Evolutionary conservation across 176 grass and related monocot species (phyloP).

Genomic region (Rhynchospora tenuis): DNA sequence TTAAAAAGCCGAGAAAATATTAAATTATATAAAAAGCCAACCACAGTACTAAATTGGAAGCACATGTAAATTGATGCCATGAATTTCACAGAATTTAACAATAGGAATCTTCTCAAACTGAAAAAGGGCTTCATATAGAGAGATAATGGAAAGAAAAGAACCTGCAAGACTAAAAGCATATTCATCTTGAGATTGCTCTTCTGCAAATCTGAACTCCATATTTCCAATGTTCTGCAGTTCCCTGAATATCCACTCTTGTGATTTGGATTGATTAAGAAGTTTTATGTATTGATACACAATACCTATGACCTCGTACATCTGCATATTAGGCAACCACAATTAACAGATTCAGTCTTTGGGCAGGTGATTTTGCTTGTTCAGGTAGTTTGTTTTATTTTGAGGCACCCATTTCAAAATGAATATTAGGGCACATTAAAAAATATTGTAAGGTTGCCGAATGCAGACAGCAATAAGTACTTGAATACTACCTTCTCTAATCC

Average conservation of each 20-base stretch:
- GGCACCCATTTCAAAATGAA: not conserved
- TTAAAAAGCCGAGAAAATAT: not conserved
- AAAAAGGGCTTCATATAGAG: not conserved
- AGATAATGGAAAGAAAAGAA: slow-evolving; percentile 32
- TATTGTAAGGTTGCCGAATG: slow-evolving; percentile 14
- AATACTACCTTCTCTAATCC: slow-evolving; percentile 78
- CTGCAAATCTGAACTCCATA: slow-evolving; percentile 96
- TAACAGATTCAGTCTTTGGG: not conserved
- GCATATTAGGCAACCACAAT: not conserved
- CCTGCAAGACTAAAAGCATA: slow-evolving; percentile 87
- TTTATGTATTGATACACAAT: slow-evolving; percentile 82
- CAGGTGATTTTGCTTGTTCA: not conserved
- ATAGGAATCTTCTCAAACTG: not conserved
- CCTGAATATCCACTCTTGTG: slow-evolving; percentile 96
- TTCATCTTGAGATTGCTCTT: slow-evolving; percentile 95
- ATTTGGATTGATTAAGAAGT: slow-evolving; percentile 60
- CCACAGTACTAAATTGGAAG: not conserved
- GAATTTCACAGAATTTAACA: not conserved
- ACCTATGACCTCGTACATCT: slow-evolving; percentile 67
- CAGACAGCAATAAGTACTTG: slow-evolving; percentile 18
- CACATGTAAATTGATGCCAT: not conserved
- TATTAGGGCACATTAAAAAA: not conserved
- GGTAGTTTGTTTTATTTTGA: not conserved
- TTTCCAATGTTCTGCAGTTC: slow-evolving; percentile 91
- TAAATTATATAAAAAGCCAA: not conserved